phyloP scores from a whole-genome alignment of 805 yeast species.

The Candida fluviatilis region DNA sequence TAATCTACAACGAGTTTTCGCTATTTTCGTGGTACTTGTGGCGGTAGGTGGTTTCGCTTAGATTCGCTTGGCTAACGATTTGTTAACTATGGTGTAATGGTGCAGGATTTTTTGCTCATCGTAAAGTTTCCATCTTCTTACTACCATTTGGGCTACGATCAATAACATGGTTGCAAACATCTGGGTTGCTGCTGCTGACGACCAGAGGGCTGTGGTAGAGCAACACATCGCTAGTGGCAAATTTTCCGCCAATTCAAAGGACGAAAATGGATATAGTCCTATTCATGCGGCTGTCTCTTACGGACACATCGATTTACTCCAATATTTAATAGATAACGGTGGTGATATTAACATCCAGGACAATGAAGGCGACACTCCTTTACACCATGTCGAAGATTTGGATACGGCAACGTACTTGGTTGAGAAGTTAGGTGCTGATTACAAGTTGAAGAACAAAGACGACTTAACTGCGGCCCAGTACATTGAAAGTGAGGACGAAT shows the following conservation, averaged over 20 bases:
- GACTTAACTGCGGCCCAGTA: constrained; percentile 71
- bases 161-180: constrained; percentile 52
- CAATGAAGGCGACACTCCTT: constrained; percentile 90
- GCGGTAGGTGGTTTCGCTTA: no score
- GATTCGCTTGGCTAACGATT: no score
- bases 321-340: constrained; percentile 49
- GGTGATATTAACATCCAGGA: constrained; percentile 86
- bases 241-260: constrained; percentile 67
- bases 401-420: constrained; percentile 62
- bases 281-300: constrained; percentile 97
- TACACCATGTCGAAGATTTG: constrained; percentile 82
- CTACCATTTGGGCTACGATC: background rate
- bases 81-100: no score
- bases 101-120: background rate
- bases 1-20: no score
- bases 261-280: constrained; percentile 94
- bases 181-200: constrained; percentile 96
- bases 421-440: constrained; percentile 66
- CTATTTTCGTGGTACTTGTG: no score
- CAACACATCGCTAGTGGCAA: constrained; percentile 46
- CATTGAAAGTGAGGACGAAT: constrained; percentile 80
- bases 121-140: no score
- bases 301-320: constrained; percentile 68
- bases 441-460: constrained; percentile 58
- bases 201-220: constrained; percentile 57